Evolutionary conservation across 2,329 filamentous ascomycete genomes (phyloP), one percentile per base, ranked within the genome.

Genomic region (Penicillium sp.): DNA sequence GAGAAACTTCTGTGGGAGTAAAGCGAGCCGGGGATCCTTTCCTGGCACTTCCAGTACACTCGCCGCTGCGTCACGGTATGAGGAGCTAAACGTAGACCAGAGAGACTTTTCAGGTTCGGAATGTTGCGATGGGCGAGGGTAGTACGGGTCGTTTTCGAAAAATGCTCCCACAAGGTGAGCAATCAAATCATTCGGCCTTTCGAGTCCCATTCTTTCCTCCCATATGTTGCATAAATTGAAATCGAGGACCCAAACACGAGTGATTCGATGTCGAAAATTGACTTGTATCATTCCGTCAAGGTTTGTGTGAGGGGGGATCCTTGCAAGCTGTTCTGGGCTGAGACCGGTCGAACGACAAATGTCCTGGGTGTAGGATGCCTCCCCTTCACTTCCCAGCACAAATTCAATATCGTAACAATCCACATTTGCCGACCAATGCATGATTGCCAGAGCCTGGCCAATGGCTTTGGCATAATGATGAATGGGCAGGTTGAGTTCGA

Each of bases 361-460:
- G 15, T 53, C 29, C 3, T 39, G 35, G 4, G 36, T 23, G n/a
- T 60, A 60, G 1, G 12, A 15, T 4, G 27, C n/a, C 0, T 57
- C 45, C 0, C 13, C 21, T 53, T 60, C 57, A 36, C 59, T 57
- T 0, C 61, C 61, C 1, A 61, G 47, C 1, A 61, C 55, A 48
- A 63, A 63, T 21, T 59, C 61, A 53, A 61, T 39, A 7, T 63
- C 56, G 27, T 60, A 63, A 1, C 23, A 39, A 53, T 61, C 61
- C 1, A 63, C 43, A 13, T 58, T 38, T 12, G 61, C 61, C 0
- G 42, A 25, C 59, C 57, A 61, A 33, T 58, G 59, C 9, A 63
- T 55, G 2, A 60, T 36, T 2, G 61, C 54, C 5, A 63, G 7
- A 7, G 59, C 61, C 17, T 60, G 35, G 0, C 52, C 56, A 0